A percentile compares a stretch with the other conserved stretches of the same genome.
Evolutionary conservation across 176 grass and related monocot genomes (phyloP).

Genomic region (Rhipidocladum racemiflorum): DNA sequence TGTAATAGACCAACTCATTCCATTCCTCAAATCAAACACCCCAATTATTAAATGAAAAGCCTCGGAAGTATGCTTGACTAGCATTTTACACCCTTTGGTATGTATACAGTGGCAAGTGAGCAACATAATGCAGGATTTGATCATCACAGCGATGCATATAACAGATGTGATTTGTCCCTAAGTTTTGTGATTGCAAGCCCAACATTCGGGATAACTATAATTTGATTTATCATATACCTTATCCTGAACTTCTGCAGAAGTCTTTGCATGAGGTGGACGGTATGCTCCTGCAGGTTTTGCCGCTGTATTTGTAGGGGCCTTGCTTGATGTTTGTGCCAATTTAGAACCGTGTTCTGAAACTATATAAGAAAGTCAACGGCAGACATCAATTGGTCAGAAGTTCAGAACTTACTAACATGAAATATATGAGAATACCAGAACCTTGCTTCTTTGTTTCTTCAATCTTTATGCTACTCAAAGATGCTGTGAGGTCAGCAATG

Average conservation of each 20-base stretch:
- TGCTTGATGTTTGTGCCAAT: conserved; percentile 59
- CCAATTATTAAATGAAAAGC: neutral
- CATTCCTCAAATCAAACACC: neutral
- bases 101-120: neutral
- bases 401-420: conserved; percentile 18
- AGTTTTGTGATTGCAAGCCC: neutral
- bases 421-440: conserved; percentile 34
- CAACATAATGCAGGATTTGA: neutral
- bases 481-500: conserved; percentile 66
- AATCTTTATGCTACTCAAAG: conserved; percentile 69
- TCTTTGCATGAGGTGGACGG: conserved; percentile 79
- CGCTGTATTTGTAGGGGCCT: conserved; percentile 41
- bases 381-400: conserved; percentile 25
- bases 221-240: conserved; percentile 54
- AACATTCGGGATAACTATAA: conserved; percentile 1
- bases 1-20: neutral
- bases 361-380: conserved; percentile 25
- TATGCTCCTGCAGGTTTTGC: conserved; percentile 71
- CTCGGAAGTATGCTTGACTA: neutral
- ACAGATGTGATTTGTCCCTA: neutral
- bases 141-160: neutral
- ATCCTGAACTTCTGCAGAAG: conserved; percentile 62
- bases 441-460: conserved; percentile 81
- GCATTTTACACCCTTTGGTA: neutral
- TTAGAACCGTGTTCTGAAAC: conserved; percentile 69